A percentile compares a stretch with the other conserved stretches of the same genome.
phyloP scores from a whole-genome alignment of 2,329 filamentous ascomycete species.

The Arthroderma sp. region DNA sequence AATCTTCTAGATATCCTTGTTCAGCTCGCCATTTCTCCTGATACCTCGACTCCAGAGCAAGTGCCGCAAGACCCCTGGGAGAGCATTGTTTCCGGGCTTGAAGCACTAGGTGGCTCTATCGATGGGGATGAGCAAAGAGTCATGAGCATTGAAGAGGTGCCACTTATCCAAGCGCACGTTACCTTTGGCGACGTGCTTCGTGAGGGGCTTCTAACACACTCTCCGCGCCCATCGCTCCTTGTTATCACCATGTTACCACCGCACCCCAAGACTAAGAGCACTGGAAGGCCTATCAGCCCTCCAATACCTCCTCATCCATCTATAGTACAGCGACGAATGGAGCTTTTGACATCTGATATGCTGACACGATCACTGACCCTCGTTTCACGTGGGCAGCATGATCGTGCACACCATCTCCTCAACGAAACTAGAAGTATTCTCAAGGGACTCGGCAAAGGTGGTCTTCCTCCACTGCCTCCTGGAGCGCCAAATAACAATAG shows the following conservation, averaged over 20 bases:
- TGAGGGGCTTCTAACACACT: constrained; percentile 72
- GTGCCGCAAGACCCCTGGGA: constrained; percentile 93
- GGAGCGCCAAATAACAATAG: constrained; percentile 27
- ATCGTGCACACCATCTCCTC: constrained; percentile 81
- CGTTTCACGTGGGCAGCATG: constrained; percentile 81
- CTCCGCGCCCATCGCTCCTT: constrained; percentile 76
- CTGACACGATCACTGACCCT: constrained; percentile 81
- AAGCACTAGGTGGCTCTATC: constrained; percentile 76
- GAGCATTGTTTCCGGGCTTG: constrained; percentile 85
- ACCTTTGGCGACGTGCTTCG: constrained; percentile 86
- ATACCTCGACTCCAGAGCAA: constrained; percentile 68
- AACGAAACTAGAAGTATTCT: constrained; percentile 90
- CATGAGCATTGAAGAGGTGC: constrained; percentile 83
- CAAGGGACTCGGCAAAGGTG: constrained; percentile 89
- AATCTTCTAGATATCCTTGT: constrained; percentile 62
- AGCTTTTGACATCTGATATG: constrained; percentile 95
- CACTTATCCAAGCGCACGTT: constrained; percentile 86
- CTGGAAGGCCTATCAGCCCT: constrained; percentile 43
- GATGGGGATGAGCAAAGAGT: constrained; percentile 76
- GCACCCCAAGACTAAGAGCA: constrained; percentile 48
- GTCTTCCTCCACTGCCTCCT: constrained; percentile 72
- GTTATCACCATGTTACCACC: constrained; percentile 87
- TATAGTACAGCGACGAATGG: constrained; percentile 94
- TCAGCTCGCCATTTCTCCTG: constrained; percentile 81
- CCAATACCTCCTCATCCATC: constrained; percentile 90